Conservation (phyloP, 441 rosid species). For the Manihot esculenta region DNA sequence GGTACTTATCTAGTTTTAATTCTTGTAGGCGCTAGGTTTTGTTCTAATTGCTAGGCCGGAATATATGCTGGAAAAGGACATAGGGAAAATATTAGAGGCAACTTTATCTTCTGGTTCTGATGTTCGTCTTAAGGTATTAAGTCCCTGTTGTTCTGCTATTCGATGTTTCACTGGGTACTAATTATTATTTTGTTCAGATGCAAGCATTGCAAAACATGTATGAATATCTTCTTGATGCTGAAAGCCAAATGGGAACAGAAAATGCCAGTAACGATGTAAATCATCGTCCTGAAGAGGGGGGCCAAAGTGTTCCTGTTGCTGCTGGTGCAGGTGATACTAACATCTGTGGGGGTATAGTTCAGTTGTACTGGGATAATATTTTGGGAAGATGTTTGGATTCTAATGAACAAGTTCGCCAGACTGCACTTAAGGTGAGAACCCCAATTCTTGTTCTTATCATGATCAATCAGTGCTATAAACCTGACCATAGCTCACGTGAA, state of each 20-base stretch:
- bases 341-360: conserved; percentile 98
- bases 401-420: conserved; percentile 88
- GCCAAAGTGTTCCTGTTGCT: conserved; percentile 84
- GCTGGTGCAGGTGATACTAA: conserved; percentile 99
- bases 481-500: background rate
- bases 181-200: conserved; percentile 57
- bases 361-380: conserved; percentile 93
- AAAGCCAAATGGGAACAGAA: conserved; percentile 85
- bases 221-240: conserved; percentile 96
- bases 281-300: conserved; percentile 50
- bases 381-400: conserved; percentile 86
- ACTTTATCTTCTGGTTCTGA: conserved; percentile 74
- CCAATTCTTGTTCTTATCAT: background rate
- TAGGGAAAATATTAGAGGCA: conserved; percentile 80
- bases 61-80: conserved; percentile 94
- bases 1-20: conserved; percentile 26
- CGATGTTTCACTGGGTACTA: conserved; percentile 22
- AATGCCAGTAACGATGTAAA: conserved; percentile 42
- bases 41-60: conserved; percentile 95
- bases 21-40: conserved; percentile 88
- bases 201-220: conserved; percentile 93
- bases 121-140: conserved; percentile 81
- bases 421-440: conserved; percentile 79
- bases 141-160: conserved; percentile 9
- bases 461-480: background rate